phyloP scores from a whole-genome alignment of 1,284 basidiomycete species.

The Nidula niveotomentosa region DNA sequence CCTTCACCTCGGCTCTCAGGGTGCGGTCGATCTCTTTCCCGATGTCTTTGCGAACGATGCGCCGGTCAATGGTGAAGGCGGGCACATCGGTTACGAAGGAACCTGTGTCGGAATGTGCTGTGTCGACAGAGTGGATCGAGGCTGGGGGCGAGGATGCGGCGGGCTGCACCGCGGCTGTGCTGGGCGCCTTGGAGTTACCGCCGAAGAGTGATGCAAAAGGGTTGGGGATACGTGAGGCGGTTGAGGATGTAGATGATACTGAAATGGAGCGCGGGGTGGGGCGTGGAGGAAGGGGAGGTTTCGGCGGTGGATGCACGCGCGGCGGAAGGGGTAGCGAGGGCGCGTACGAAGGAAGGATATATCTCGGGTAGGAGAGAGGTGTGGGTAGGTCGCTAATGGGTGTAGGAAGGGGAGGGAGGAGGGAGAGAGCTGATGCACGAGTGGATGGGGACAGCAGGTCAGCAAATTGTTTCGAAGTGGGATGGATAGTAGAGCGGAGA shows the following conservation, averaged over 20 bases:
- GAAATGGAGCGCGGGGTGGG: slow-evolving; percentile 21
- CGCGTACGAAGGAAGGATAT: slow-evolving; percentile 41
- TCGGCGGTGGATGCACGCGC: slow-evolving; percentile 37
- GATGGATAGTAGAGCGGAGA: slow-evolving; percentile 65
- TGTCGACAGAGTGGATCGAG: slow-evolving; percentile 25
- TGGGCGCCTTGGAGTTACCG: slow-evolving; percentile 12
- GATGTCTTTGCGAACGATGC: slow-evolving; percentile 55
- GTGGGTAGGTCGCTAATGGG: slow-evolving; percentile 54
- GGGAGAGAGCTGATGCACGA: slow-evolving; percentile 46
- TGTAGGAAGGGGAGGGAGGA: slow-evolving; percentile 52
- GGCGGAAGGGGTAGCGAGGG: slow-evolving; percentile 69
- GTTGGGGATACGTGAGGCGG: slow-evolving; percentile 55
- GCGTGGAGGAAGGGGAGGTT: slow-evolving; percentile 68
- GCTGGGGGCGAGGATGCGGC: slow-evolving; percentile 21
- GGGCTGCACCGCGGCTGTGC: slow-evolving; percentile 11
- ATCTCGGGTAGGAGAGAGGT: slow-evolving; percentile 27
- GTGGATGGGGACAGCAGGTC: slow-evolving; percentile 54
- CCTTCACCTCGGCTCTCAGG: slow-evolving; percentile 58
- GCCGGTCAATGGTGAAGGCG: slow-evolving; percentile 55
- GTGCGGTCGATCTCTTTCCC: slow-evolving; percentile 59
- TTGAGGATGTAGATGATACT: slow-evolving; percentile 28
- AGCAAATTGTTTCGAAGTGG: slow-evolving; percentile 59
- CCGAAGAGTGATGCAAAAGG: slow-evolving; percentile 72
- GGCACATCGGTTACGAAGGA: slow-evolving; percentile 44
- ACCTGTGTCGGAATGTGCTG: slow-evolving; percentile 6